These are phyloP conservation scores for Solanum dulcamara DNA, from an alignment of 257 asterid species.

Conservation along the genomic window DNA sequence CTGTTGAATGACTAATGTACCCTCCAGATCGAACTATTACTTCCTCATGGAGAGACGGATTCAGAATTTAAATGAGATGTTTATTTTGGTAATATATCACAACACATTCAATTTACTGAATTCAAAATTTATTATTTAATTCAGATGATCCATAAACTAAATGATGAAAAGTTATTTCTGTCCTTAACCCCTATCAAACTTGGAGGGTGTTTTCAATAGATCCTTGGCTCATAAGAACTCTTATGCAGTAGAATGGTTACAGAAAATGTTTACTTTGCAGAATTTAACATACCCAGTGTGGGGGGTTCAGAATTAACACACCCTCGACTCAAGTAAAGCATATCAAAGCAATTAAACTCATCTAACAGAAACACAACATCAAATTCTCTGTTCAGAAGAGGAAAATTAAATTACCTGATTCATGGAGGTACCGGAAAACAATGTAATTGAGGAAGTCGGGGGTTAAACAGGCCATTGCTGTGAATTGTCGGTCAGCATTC, in stretches of 20 bases:
- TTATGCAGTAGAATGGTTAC: neutral
- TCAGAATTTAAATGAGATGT: too few species aligned
- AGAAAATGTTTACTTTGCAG: neutral
- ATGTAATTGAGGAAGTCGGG: slow-evolving; percentile 66
- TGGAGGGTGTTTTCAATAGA: neutral
- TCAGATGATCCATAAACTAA: neutral
- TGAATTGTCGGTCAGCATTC: slow-evolving; percentile 21
- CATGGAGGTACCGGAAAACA: slow-evolving; percentile 71
- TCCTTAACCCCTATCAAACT: neutral
- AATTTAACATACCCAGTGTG: neutral
- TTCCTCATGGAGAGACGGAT: too few species aligned
- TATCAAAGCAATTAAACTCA: neutral
- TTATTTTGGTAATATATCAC: neutral
- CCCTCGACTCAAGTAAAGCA: neutral
- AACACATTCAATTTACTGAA: neutral
- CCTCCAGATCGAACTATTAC: neutral
- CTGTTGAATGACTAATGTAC: neutral
- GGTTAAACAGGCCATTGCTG: slow-evolving; percentile 46
- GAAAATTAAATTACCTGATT: slow-evolving; percentile 44
- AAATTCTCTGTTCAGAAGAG: neutral
- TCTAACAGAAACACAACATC: neutral
- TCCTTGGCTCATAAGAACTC: neutral
- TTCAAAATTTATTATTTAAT: neutral
- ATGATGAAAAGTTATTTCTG: too few species aligned
- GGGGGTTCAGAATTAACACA: neutral